Percentiles rank a stretch among this genome's conserved stretches.
phyloP scores from a whole-genome alignment of 768 basidiomycete genomes.

The Hydnomerulius pinastri region DNA sequence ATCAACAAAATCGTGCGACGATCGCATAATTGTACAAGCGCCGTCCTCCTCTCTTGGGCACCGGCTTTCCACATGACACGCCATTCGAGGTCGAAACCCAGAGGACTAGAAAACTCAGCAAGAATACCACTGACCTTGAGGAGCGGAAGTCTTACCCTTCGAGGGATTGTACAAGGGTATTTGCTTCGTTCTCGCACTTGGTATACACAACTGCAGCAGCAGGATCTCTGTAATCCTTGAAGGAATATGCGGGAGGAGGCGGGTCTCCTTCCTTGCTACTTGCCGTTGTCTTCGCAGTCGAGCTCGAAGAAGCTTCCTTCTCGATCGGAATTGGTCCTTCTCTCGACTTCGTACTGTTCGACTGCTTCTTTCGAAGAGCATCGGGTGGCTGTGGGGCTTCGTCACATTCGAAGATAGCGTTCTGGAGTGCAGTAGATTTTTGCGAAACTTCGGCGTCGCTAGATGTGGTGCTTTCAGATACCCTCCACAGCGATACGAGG shows the following conservation, averaged over 20 bases:
- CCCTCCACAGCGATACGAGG: too few relatives aligned
- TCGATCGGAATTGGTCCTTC: neutral
- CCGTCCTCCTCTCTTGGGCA: constrained; percentile 37
- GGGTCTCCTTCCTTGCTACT: constrained; percentile 1
- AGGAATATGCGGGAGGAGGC: constrained; percentile 39
- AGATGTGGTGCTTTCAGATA: too few relatives aligned
- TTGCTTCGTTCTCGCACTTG: constrained; percentile 41
- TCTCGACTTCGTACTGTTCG: neutral
- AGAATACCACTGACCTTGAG: too few relatives aligned
- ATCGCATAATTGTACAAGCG: constrained; percentile 50
- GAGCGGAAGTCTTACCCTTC: constrained; percentile 33
- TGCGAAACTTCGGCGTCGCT: too few relatives aligned
- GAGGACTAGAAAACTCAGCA: constrained; percentile 32
- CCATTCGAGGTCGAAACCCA: constrained; percentile 59
- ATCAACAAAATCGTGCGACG: constrained; percentile 44
- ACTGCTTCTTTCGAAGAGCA: neutral
- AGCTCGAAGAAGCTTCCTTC: constrained; percentile 3
- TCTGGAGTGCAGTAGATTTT: neutral
- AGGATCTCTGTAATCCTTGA: constrained; percentile 32
- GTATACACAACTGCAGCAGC: constrained; percentile 41
- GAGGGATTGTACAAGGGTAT: constrained; percentile 39
- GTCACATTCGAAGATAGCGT: neutral
- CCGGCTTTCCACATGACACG: constrained; percentile 35
- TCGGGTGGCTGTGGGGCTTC: neutral
- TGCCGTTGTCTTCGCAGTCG: constrained; percentile 4